Evolutionary conservation across 2,329 filamentous ascomycete genomes (phyloP), one percentile per base, ranked within the genome.

Genomic region (Davidsoniella virescens): DNA sequence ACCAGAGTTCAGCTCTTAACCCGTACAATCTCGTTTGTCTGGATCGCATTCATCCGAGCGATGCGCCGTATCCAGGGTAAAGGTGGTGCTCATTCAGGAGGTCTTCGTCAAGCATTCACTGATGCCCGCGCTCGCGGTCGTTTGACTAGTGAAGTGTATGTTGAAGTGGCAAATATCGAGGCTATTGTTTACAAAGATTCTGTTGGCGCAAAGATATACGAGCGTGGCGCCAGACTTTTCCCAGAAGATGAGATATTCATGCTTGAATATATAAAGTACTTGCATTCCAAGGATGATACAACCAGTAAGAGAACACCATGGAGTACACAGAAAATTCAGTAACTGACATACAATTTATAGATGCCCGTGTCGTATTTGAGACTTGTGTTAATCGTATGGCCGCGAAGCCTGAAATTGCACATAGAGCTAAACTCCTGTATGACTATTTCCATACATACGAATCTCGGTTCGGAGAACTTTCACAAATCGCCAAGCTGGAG

Each of bases 21-120:
- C 40, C 81, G 83, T 58, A 90, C 86, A 1, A 81, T 98, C 50
- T 94, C 92, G 0, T 88, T 87, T 59, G 82, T 87, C 4, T 98
- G 92, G 92, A 93, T 96, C 59, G 87, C 87, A 14, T 71, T 96
- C 53, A 93, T 94, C 66, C 81, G 92, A 47, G 84, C 90, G 3
- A 94, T 94, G 77, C 84, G 92, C 51, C 85, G 92, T 49, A 82
- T 96, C 14, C 88, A 96, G 64, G 93, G 92, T 54, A 87, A 88
- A 55, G 81, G 81, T 58, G 70, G 64, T 16, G 66, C 71, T 23
- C 65, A 69, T 2, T 70, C 70, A 38, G 92, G 92, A 6, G 92
- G 92, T 2, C 83, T 93, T 57, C 78, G 92, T 54, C 83, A 87
- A 57, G 79, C 95, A 10, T 96, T 98, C 60, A 81, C 79, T 2